A percentile compares a stretch with the other conserved stretches of the same genome.
Conservation (phyloP, 345 rosid species). For the Moricandia moricandioides region DNA sequence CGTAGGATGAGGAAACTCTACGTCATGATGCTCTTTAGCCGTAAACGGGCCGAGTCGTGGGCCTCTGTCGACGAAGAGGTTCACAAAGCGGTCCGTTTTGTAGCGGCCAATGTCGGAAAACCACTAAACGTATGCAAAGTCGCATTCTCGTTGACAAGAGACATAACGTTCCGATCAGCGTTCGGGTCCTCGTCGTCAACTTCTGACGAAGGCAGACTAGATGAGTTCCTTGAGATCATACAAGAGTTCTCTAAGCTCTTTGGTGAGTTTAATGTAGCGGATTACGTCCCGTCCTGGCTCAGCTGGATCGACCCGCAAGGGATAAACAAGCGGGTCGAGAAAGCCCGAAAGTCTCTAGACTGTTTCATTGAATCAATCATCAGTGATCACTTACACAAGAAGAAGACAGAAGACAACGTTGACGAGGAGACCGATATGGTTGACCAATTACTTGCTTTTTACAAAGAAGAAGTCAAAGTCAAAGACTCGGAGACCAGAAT, state of each 20-base stretch:
- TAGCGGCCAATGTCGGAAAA: slow-evolving; percentile 35
- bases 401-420: neutral
- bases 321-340: slow-evolving; percentile 46
- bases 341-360: slow-evolving; percentile 58
- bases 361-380: slow-evolving; percentile 65
- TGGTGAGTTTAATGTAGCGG: slow-evolving; percentile 74
- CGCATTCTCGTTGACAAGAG: slow-evolving; percentile 58
- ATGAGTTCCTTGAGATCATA: slow-evolving; percentile 60
- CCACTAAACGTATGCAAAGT: slow-evolving; percentile 58
- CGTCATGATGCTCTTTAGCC: slow-evolving; percentile 77
- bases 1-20: slow-evolving; percentile 82
- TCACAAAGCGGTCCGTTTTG: slow-evolving; percentile 39
- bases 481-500: slow-evolving; percentile 50
- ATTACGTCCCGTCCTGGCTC: slow-evolving; percentile 58
- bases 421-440: slow-evolving; percentile 62
- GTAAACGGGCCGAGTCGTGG: slow-evolving; percentile 83
- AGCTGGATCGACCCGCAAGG: slow-evolving; percentile 60
- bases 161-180: slow-evolving; percentile 72
- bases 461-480: slow-evolving; percentile 45
- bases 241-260: slow-evolving; percentile 91
- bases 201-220: slow-evolving; percentile 40
- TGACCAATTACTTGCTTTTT: slow-evolving; percentile 70
- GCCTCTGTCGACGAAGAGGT: slow-evolving; percentile 70
- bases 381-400: slow-evolving; percentile 57
- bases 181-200: slow-evolving; percentile 57